Evolutionary conservation across 2,329 filamentous ascomycete species (phyloP).

Genomic region (Botrytis paeoniae): DNA sequence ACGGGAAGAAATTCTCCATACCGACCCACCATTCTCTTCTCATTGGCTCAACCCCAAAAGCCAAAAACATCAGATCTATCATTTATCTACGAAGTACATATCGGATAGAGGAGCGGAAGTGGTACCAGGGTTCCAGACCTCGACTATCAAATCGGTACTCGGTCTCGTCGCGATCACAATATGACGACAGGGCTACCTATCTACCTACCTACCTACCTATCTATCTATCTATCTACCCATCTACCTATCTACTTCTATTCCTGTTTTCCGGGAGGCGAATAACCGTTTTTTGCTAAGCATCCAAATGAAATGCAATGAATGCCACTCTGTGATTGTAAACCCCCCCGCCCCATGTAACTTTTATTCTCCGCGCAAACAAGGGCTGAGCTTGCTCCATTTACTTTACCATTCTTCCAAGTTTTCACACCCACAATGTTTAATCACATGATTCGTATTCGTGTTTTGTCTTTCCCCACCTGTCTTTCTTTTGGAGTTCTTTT

Average conservation of each 20-base stretch:
- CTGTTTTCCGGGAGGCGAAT: too few species aligned
- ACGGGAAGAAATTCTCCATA: neutral
- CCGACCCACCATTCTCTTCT: too few species aligned
- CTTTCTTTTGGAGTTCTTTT: neutral
- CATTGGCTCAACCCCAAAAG: neutral
- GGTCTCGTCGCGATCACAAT: neutral
- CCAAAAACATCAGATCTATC: neutral
- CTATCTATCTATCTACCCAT: too few species aligned
- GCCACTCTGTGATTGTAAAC: neutral
- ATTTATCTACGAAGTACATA: too few species aligned
- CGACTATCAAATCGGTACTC: neutral
- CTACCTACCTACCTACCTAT: too few species aligned
- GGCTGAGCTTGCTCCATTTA: too few species aligned
- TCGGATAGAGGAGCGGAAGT: too few species aligned
- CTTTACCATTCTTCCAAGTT: too few species aligned
- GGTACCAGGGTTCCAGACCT: neutral
- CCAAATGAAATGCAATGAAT: neutral
- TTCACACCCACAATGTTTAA: neutral
- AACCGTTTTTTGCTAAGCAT: too few species aligned
- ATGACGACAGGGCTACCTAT: neutral
- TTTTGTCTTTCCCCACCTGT: neutral
- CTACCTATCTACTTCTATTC: too few species aligned
- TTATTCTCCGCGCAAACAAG: neutral
- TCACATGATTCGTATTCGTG: neutral
- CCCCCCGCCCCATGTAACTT: too few species aligned